A percentile compares a stretch with the other conserved stretches of the same genome.
Conservation (phyloP, 495 filamentous ascomycete species). For the Coniosporium apollinis region DNA sequence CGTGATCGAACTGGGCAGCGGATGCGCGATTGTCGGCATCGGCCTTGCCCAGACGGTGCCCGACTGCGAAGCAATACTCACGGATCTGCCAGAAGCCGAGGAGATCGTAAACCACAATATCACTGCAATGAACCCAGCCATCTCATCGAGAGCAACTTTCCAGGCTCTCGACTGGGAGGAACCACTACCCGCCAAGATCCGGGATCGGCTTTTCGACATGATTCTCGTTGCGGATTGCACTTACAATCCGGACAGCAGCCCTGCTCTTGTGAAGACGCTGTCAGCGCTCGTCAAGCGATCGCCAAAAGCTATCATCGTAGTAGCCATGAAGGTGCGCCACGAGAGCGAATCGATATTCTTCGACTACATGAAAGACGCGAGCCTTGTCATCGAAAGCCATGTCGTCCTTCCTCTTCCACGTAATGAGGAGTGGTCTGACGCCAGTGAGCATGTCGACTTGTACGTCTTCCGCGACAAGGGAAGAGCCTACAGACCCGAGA, state of each 20-base stretch:
- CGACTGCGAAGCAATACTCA: conserved; percentile 46
- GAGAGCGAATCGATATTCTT: conserved; percentile 69
- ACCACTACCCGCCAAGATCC: conserved; percentile 22
- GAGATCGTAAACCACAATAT: conserved; percentile 44
- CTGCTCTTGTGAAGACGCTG: conserved; percentile 57
- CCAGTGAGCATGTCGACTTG: too few relatives aligned
- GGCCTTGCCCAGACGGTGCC: conserved; percentile 44
- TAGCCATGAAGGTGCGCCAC: conserved; percentile 76
- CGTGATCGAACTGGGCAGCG: conserved; percentile 60
- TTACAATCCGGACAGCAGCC: conserved; percentile 75
- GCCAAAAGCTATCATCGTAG: conserved; percentile 40
- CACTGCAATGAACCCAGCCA: conserved; percentile 25
- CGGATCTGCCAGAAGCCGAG: conserved; percentile 66
- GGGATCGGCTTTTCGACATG: conserved; percentile 41
- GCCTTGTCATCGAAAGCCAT: conserved; percentile 22
- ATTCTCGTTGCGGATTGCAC: conserved; percentile 84
- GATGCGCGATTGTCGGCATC: conserved; percentile 74
- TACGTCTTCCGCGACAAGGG: too few relatives aligned
- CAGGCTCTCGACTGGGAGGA: conserved; percentile 63
- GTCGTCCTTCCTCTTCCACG: neutral
- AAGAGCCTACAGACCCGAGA: too few relatives aligned
- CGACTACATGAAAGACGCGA: conserved; percentile 46
- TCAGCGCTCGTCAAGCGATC: conserved; percentile 32
- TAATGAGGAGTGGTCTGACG: too few relatives aligned
- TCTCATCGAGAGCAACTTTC: conserved; percentile 31